phyloP scores from a whole-genome alignment of 345 rosid species.

The Heritiera littoralis region DNA sequence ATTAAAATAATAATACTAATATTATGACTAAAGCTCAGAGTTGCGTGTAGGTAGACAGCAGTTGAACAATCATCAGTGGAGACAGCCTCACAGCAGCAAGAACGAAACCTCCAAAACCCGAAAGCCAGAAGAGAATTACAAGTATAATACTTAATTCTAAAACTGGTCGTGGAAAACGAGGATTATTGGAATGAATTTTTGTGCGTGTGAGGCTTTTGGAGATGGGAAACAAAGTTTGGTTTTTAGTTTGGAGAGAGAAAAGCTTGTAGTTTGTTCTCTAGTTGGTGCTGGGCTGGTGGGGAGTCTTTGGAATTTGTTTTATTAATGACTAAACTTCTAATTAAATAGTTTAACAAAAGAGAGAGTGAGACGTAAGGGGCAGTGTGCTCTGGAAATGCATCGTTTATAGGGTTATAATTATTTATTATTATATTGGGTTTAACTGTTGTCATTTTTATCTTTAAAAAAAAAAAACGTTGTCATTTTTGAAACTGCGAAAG shows the following conservation, averaged over 20 bases:
- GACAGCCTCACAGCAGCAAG: slow-evolving; percentile 24
- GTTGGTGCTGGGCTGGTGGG: background rate
- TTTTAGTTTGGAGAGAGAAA: background rate
- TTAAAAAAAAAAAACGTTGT: no score
- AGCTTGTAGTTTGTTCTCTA: slow-evolving; percentile 4
- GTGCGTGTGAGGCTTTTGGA: background rate
- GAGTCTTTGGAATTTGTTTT: slow-evolving; percentile 5
- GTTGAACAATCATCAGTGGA: slow-evolving; percentile 44
- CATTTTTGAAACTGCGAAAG: no score
- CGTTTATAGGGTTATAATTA: background rate
- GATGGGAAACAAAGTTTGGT: background rate
- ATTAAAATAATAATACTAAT: background rate
- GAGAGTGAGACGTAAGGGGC: background rate
- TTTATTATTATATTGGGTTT: no score
- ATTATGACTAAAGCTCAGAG: background rate
- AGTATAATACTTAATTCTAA: background rate
- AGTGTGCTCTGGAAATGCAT: background rate
- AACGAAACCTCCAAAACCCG: slow-evolving; percentile 13
- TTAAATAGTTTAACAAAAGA: background rate
- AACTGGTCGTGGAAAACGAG: background rate
- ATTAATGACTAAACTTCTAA: background rate
- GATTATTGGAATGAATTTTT: background rate
- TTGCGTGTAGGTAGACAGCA: slow-evolving; percentile 20
- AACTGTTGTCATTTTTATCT: no score
- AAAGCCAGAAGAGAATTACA: background rate